Conservation (phyloP, 371 early-diverging fungal genomes). For the Phascolomyces articulosus region DNA sequence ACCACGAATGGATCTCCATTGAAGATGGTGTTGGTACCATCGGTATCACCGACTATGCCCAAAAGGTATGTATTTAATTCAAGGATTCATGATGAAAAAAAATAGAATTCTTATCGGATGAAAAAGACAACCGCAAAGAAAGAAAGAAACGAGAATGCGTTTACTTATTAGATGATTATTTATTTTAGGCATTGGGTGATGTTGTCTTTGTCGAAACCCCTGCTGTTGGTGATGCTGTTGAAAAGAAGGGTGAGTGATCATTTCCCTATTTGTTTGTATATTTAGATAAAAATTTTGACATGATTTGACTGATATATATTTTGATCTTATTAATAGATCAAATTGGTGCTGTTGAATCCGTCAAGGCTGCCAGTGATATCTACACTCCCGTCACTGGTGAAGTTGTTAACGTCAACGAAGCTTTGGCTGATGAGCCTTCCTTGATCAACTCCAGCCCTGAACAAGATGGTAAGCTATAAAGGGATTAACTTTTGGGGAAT, state of each 20-base stretch:
- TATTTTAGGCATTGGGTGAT: constrained; percentile 81
- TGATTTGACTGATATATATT: no score
- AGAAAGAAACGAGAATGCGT: no score
- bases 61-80: constrained; percentile 39
- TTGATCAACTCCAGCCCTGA: constrained; percentile 84
- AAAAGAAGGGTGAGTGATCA: constrained; percentile 64
- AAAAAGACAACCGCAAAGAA: no score
- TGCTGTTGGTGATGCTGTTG: constrained; percentile 62
- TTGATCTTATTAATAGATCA: constrained; percentile 53
- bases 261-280: no score
- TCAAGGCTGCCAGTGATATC: constrained; percentile 95
- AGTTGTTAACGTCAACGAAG: constrained; percentile 77
- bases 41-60: constrained; percentile 94
- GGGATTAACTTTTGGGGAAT: neutral
- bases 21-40: constrained; percentile 82
- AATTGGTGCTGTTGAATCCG: constrained; percentile 92
- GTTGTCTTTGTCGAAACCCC: constrained; percentile 92
- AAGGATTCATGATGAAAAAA: no score
- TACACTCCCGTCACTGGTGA: constrained; percentile 89
- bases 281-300: no score
- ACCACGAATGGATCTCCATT: constrained; percentile 93
- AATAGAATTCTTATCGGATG: no score
- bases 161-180: neutral
- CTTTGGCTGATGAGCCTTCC: constrained; percentile 66
- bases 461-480: constrained; percentile 61